These are phyloP conservation scores for Westerdykella ornata DNA, from an alignment of 2,329 filamentous ascomycete genomes.

Conservation along the genomic window DNA sequence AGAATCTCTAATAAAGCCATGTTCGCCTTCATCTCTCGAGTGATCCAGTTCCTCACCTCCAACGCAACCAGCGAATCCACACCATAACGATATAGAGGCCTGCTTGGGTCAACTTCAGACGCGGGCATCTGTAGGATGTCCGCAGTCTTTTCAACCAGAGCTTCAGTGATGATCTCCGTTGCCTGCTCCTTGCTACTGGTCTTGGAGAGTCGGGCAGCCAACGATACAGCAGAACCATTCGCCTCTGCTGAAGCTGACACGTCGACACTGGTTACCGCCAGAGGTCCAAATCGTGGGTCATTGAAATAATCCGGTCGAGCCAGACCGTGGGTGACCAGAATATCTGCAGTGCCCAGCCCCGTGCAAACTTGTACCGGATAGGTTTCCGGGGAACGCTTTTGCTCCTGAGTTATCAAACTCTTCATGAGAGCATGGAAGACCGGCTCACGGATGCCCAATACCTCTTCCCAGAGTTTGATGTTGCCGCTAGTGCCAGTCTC, in stretches of 20 bases:
- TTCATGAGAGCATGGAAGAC: conserved; percentile 1
- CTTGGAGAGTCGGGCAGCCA: not conserved
- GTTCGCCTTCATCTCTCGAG: not conserved
- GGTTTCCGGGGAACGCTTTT: too few relatives aligned
- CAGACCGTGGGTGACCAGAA: too few relatives aligned
- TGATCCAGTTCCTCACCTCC: conserved; percentile 17
- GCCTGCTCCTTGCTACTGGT: conserved; percentile 2
- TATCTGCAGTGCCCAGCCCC: too few relatives aligned
- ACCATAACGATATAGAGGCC: conserved; percentile 19
- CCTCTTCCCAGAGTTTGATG: not conserved
- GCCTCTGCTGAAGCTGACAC: too few relatives aligned
- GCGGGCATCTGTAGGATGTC: conserved; percentile 7
- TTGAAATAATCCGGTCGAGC: too few relatives aligned
- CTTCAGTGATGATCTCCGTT: conserved; percentile 10
- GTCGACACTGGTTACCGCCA: too few relatives aligned
- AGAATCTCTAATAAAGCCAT: not conserved
- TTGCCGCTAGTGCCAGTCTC: conserved; percentile 1
- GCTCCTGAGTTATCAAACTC: too few relatives aligned
- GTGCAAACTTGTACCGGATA: too few relatives aligned
- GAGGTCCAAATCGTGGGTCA: too few relatives aligned
- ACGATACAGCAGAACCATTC: not conserved
- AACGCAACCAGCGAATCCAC: conserved; percentile 18
- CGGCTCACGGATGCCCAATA: not conserved
- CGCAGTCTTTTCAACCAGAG: conserved; percentile 10
- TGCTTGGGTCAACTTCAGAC: conserved; percentile 19